Evolutionary conservation across 1,284 basidiomycete species (phyloP).

Genomic region (Peniophora sp.): DNA sequence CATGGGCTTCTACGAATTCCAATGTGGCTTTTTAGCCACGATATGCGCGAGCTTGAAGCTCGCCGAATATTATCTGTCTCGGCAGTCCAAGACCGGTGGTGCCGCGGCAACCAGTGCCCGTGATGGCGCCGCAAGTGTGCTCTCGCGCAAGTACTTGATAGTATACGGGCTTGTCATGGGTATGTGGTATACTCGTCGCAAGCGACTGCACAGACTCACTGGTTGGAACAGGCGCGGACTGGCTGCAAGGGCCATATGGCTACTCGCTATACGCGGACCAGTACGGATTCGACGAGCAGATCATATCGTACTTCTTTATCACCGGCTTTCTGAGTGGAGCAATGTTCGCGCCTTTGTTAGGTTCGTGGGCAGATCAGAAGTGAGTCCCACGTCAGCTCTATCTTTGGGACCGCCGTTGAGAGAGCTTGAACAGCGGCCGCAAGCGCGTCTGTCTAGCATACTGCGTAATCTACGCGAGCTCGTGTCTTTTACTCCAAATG

Average conservation of each 20-base stretch:
- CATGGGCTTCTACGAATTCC: slow-evolving; percentile 41
- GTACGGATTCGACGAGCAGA: slow-evolving; percentile 52
- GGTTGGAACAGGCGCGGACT: slow-evolving; percentile 52
- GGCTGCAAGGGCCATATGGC: slow-evolving; percentile 73
- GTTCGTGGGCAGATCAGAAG: slow-evolving; percentile 72
- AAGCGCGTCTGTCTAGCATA: slow-evolving; percentile 58
- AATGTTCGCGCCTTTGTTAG: slow-evolving; percentile 57
- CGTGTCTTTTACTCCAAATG: slow-evolving; percentile 51
- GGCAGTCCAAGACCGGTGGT: neutral
- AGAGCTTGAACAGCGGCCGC: slow-evolving; percentile 40
- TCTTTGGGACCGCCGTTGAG: neutral
- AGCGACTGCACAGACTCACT: neutral
- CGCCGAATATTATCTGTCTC: neutral
- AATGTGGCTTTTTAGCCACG: slow-evolving; percentile 26
- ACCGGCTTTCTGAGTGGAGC: slow-evolving; percentile 68
- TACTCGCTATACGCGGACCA: slow-evolving; percentile 68
- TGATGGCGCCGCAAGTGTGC: slow-evolving; percentile 22
- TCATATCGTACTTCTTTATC: slow-evolving; percentile 63
- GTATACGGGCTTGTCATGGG: slow-evolving; percentile 73
- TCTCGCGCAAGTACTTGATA: slow-evolving; percentile 51
- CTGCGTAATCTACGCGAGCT: slow-evolving; percentile 52
- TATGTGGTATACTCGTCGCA: slow-evolving; percentile 19
- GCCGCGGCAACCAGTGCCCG: neutral
- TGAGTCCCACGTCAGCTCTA: slow-evolving; percentile 24
- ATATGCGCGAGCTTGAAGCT: neutral